Conservation (phyloP, 345 rosid genomes). For the Lumnitzera racemosa region DNA sequence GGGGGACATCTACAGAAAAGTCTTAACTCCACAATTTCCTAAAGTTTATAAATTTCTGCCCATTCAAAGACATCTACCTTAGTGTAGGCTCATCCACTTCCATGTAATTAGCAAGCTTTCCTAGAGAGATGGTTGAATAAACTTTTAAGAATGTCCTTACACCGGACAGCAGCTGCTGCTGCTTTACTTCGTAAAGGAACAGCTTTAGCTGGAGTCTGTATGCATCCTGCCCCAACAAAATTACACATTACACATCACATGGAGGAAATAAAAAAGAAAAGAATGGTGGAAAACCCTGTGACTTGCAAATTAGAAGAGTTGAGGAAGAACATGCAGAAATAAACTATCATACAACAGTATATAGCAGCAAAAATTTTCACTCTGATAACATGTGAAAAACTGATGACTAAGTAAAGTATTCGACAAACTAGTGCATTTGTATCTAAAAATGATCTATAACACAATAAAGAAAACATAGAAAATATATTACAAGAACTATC, state of each 20-base stretch:
- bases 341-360: no score
- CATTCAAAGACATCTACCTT: conserved; percentile 34
- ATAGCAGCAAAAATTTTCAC: no score
- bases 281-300: no score
- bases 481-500: no score
- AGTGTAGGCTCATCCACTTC: conserved; percentile 89
- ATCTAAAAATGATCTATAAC: no score
- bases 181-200: conserved; percentile 91
- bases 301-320: no score
- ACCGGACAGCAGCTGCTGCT: conserved; percentile 79
- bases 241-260: neutral
- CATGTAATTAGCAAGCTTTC: conserved; percentile 85
- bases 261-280: neutral
- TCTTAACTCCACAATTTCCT: no score
- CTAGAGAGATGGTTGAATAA: conserved; percentile 76
- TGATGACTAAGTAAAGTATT: no score
- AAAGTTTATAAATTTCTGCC: neutral
- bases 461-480: no score
- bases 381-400: no score
- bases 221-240: conserved; percentile 57
- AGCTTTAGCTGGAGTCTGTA: conserved; percentile 91
- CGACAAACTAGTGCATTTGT: no score
- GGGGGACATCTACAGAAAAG: neutral
- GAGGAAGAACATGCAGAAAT: no score
- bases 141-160: conserved; percentile 81